Base-by-base conservation (phyloP, 139 green algal species). In the Chlorella sp. region DNA sequence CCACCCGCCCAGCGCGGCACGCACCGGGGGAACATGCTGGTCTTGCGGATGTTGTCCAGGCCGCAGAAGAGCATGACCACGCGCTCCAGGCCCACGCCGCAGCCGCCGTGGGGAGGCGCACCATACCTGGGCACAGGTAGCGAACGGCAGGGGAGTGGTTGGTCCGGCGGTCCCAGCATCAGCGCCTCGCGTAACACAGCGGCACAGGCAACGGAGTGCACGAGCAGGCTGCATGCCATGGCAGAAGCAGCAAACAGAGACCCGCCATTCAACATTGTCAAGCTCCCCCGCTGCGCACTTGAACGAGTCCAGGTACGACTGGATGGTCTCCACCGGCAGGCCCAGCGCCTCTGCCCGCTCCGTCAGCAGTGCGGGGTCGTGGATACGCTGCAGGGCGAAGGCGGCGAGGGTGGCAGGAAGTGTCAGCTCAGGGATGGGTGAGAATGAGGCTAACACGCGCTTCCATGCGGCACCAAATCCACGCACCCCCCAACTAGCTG, bases 31-130 rank as follows among this genome's bases (percentile, higher is more conserved):
- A 99, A 99, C 92, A 99, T 94, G 60, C 89, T 95, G 13, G 97
- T 98, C 89, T 99, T 99, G 69, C 97, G 93, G 85, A 99, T 98
- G 92, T 99, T 99, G 93, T 97, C 93, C 60, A 99, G 94, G 23
- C 92, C 95, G 56, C 92, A 95, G 92, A 98, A 99, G 36, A 99
- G 92, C 97, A 99, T 99, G 25, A 98, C 94, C 67, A 99, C 97
- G 44, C 97, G 93, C 92, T 99, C 97, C 85, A 99, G 85, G 47
- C 97, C 97, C 47, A 99, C 97, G 51, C 97, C 97, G 2, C 89
- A 91, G 72, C 96, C 96, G 44, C 96, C 97, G 85, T 99, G 97
- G 25, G 97, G 97, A 1, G 90, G 86, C 4, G 97, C 97, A 13
- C 97, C 97, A 68, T 94, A 93, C 78, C 78, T 83, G 78, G 39